A percentile compares a stretch with the other conserved stretches of the same genome.
These are phyloP conservation scores for Phialophora chinensis DNA, from an alignment of 2,329 filamentous ascomycete species.

Conservation along the genomic window DNA sequence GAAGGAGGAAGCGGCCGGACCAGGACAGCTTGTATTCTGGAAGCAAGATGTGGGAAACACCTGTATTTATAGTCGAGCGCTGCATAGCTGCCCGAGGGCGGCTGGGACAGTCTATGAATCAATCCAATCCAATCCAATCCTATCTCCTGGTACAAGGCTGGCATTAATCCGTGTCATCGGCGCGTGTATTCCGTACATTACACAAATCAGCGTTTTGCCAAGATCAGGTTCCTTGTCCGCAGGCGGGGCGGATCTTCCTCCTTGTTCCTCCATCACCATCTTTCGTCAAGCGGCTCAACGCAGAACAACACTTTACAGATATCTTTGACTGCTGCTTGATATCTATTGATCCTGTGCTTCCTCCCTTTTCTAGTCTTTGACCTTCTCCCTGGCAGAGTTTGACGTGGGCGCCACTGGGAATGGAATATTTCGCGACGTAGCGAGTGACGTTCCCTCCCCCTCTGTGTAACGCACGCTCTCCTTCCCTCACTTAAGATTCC, in stretches of 20 bases:
- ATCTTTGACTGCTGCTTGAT: neutral
- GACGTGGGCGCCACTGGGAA: neutral
- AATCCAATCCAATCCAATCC: too few relatives aligned
- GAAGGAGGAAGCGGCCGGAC: too few relatives aligned
- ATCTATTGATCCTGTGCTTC: neutral
- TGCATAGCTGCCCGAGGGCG: too few relatives aligned
- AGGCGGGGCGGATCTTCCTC: neutral
- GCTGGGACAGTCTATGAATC: too few relatives aligned
- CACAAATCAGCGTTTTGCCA: too few relatives aligned
- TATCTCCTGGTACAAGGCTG: too few relatives aligned
- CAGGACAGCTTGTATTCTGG: too few relatives aligned
- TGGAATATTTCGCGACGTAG: constrained; percentile 6
- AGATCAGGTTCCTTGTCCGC: neutral
- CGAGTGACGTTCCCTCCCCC: neutral
- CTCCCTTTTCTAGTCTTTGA: neutral
- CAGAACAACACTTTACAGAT: neutral
- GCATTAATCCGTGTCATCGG: too few relatives aligned
- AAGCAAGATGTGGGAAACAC: too few relatives aligned
- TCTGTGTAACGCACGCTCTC: neutral
- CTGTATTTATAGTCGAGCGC: too few relatives aligned
- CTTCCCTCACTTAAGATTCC: neutral
- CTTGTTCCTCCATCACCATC: neutral
- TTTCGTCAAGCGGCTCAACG: neutral
- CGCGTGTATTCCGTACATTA: too few relatives aligned
- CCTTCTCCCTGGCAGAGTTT: neutral